Percentiles rank a stretch among this genome's conserved stretches.
phyloP scores from a whole-genome alignment of 805 yeast species.

The Kodamaea nitidulidarum region DNA sequence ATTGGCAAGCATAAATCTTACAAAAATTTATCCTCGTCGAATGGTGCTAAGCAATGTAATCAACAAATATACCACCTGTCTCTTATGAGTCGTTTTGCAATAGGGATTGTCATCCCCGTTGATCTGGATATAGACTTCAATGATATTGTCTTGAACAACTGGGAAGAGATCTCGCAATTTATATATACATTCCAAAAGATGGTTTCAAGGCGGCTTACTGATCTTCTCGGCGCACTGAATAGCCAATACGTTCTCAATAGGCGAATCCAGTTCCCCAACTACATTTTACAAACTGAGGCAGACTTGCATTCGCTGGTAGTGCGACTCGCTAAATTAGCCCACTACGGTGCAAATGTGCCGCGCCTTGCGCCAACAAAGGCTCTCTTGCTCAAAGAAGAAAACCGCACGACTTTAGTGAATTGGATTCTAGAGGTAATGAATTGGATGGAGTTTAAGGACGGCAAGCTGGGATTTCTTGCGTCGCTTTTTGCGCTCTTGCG shows the following conservation, averaged over 20 bases:
- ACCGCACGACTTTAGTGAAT: slow-evolving; percentile 25
- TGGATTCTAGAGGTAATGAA: slow-evolving; percentile 52
- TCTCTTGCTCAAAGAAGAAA: slow-evolving; percentile 19
- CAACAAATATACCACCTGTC: neutral
- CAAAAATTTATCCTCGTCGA: neutral
- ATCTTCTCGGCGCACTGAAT: slow-evolving; percentile 15
- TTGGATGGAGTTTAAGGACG: slow-evolving; percentile 57
- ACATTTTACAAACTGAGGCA: slow-evolving; percentile 38
- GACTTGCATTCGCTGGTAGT: slow-evolving; percentile 40
- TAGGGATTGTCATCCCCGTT: slow-evolving; percentile 48
- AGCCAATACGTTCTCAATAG: slow-evolving; percentile 27
- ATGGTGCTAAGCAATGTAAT: neutral
- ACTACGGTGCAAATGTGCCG: slow-evolving; percentile 43
- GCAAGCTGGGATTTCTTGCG: slow-evolving; percentile 41
- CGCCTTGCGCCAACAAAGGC: slow-evolving; percentile 40
- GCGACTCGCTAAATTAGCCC: slow-evolving; percentile 34
- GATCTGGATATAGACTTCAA: slow-evolving; percentile 28
- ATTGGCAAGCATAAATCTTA: neutral
- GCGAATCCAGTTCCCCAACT: slow-evolving; percentile 35
- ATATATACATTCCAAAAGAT: slow-evolving; percentile 36
- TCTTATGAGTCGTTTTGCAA: slow-evolving; percentile 38
- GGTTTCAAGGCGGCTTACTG: slow-evolving; percentile 35
- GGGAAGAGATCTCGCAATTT: slow-evolving; percentile 44
- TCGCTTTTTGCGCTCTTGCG: slow-evolving; percentile 43
- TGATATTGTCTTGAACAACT: slow-evolving; percentile 45